Evolutionary conservation across 1,284 basidiomycete genomes (phyloP), one percentile per base, ranked within the genome.

Genomic region (Ustilago sp.): DNA sequence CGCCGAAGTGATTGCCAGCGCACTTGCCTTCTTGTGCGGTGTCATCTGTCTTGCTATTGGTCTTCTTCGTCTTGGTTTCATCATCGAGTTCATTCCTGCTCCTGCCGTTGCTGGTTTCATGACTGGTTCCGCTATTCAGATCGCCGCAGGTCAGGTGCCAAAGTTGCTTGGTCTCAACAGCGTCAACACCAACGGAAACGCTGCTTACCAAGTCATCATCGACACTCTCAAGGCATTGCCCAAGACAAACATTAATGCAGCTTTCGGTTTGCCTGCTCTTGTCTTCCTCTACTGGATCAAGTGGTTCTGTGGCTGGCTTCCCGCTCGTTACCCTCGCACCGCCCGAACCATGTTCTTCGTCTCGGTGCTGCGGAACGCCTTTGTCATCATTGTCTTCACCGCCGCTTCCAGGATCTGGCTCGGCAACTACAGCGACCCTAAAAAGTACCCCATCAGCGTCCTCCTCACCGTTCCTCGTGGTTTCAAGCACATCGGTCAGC

Each of bases 41-140:
- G 93, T 95, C 86, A 94, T 97, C 86, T 92, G 94, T n/a, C 90
- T 98, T 45, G 93, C 90, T 43, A 92, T 99, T 51, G 96, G 97
- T 63, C 87, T 98, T n/a, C 88, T 99, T 4, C 90, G 96, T 34
- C 83, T 98, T 7, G 96, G 96, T 0, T 97, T 95, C 93, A 88
- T 99, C 53, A 92, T 98, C 69, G 96, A 98, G 86, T 96, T 98
- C 86, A 98, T 97, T 75, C 92, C 93, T 19, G 89, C 90, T 4
- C 94, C 94, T 0, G 95, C 95, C 8, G 93, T 98, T 45, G 93
- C 93, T 74, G 95, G 94, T 15, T 98, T 90, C 87, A 89, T 89
- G 89, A 89, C 89, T 1, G 87, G 87, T 31, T 83, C 81, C 7
- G 86, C 85, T 52, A 79, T 85, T 43, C 81, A 83, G 50, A 86